phyloP scores from a whole-genome alignment of 345 rosid genomes.

The Excoecaria agallocha region DNA sequence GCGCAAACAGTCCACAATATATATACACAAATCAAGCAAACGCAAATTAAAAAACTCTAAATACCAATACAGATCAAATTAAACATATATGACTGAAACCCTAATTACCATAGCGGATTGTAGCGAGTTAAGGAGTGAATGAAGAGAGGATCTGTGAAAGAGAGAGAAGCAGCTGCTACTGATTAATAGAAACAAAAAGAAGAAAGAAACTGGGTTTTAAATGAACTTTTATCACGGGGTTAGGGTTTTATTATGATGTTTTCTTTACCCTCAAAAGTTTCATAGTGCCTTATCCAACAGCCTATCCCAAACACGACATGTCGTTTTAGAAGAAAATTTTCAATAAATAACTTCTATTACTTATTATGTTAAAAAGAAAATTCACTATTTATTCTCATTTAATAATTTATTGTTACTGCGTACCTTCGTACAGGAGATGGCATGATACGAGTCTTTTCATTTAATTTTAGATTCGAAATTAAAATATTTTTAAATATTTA shows the following conservation, averaged over 20 bases:
- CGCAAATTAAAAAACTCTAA: background rate
- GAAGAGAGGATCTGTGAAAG: background rate
- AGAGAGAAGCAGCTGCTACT: background rate
- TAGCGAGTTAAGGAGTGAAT: background rate
- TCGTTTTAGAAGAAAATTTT: too few relatives aligned
- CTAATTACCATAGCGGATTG: slow-evolving; percentile 6
- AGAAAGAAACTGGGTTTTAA: background rate
- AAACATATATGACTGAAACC: background rate
- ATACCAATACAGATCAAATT: background rate
- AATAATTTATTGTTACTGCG: too few relatives aligned
- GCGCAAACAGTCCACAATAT: background rate
- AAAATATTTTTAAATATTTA: too few relatives aligned
- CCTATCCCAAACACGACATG: too few relatives aligned
- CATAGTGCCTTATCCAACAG: too few relatives aligned
- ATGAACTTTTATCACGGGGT: background rate
- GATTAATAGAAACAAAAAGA: background rate
- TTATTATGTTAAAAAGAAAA: too few relatives aligned
- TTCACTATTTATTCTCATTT: too few relatives aligned
- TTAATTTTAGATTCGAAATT: too few relatives aligned
- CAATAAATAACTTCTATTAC: too few relatives aligned
- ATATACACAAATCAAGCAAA: background rate
- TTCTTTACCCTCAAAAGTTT: background rate
- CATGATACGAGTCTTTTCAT: too few relatives aligned
- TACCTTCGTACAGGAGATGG: too few relatives aligned
- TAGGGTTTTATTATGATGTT: background rate